phyloP scores from a whole-genome alignment of 2,329 filamentous ascomycete genomes.

The Rhinocladiella mackenziei region DNA sequence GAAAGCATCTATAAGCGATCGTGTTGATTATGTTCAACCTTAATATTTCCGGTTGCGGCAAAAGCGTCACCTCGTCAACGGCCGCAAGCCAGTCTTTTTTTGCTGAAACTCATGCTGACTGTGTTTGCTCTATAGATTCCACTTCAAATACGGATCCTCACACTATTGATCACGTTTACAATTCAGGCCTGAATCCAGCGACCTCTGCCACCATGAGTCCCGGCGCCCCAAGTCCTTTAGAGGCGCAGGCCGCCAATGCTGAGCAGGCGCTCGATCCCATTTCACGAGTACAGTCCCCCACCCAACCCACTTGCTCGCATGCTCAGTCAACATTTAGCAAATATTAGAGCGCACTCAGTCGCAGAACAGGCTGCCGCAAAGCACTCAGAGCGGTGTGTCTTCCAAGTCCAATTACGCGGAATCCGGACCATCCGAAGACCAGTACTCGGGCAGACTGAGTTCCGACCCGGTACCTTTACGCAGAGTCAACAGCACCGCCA shows the following conservation, averaged over 20 bases:
- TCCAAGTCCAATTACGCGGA: conserved; percentile 37
- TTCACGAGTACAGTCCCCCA: conserved; percentile 17
- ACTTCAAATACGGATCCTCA: conserved; percentile 18
- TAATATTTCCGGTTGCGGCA: too few species aligned
- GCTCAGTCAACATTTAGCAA: conserved; percentile 42
- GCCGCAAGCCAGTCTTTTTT: too few species aligned
- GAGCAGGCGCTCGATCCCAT: conserved; percentile 23
- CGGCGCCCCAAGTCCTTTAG: conserved; percentile 12
- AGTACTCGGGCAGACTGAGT: conserved; percentile 32
- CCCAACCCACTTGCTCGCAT: neutral
- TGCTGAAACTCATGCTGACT: conserved; percentile 18
- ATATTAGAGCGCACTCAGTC: conserved; percentile 66
- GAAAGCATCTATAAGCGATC: too few species aligned
- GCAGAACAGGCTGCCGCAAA: conserved; percentile 45
- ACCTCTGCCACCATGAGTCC: conserved; percentile 20
- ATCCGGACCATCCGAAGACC: conserved; percentile 36
- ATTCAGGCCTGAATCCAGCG: conserved; percentile 13
- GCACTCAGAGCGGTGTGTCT: conserved; percentile 42
- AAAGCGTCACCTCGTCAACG: too few species aligned
- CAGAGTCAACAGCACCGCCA: conserved; percentile 32
- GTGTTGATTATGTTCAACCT: too few species aligned
- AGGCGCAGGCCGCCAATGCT: conserved; percentile 13
- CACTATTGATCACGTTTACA: conserved; percentile 10
- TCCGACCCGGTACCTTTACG: conserved; percentile 29
- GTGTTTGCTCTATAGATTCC: conserved; percentile 9